Percentiles rank a stretch among this genome's conserved stretches.
Conservation (phyloP, 257 asterid species). For the Petrea volubilis region DNA sequence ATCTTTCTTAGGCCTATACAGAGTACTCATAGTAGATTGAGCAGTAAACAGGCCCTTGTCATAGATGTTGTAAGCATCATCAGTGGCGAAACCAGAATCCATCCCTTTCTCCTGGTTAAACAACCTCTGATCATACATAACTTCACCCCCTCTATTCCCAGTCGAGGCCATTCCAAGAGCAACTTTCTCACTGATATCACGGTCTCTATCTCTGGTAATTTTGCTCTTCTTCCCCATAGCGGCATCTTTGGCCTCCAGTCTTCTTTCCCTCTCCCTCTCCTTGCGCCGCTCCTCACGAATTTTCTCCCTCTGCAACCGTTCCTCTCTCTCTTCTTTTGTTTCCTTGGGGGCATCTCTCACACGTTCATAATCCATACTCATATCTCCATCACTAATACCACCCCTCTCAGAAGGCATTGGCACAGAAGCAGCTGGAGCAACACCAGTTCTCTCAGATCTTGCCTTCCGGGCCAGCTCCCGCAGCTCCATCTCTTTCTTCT, state of each 20-base stretch:
- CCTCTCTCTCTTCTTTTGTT: constrained; percentile 68
- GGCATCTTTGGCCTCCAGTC: constrained; percentile 91
- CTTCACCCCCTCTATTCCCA: constrained; percentile 69
- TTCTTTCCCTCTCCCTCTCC: constrained; percentile 89
- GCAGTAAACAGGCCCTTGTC: constrained; percentile 79
- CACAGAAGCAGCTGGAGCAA: constrained; percentile 48
- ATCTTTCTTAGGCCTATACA: constrained; percentile 83
- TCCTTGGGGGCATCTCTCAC: constrained; percentile 66
- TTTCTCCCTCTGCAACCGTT: constrained; percentile 65
- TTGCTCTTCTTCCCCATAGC: constrained; percentile 90
- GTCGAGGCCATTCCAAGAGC: constrained; percentile 88
- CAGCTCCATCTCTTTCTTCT: constrained; percentile 81
- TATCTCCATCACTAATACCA: constrained; percentile 41
- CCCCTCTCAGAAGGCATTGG: constrained; percentile 75
- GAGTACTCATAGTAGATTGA: constrained; percentile 70
- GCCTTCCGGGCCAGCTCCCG: constrained; percentile 89
- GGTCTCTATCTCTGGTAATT: constrained; percentile 85
- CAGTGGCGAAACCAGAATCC: constrained; percentile 87
- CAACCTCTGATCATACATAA: constrained; percentile 81
- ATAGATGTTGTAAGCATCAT: constrained; percentile 74
- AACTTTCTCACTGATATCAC: constrained; percentile 85
- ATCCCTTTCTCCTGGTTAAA: constrained; percentile 93
- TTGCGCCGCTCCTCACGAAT: constrained; percentile 86
- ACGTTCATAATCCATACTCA: constrained; percentile 59
- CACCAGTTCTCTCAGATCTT: constrained; percentile 78